Base-by-base conservation (phyloP, 306 rosid species). In the Cicer chorassanicum region DNA sequence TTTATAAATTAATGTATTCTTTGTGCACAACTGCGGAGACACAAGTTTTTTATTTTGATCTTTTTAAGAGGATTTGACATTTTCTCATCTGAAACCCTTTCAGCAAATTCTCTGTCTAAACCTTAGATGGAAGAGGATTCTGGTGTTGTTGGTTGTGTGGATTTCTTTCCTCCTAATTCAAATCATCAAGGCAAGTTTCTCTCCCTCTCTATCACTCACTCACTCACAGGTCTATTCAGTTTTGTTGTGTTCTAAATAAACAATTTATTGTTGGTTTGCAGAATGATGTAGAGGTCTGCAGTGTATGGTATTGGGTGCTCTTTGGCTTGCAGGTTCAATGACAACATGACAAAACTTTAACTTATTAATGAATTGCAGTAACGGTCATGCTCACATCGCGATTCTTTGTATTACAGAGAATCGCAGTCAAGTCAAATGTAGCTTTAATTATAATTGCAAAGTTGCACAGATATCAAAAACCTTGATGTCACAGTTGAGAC, bases 221-320 rank as follows among this genome's bases (percentile, higher is more conserved):
- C 70, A 9, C 71, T 51, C 48, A 41, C 62, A 67, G 0, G 11
- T 48, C 19, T 43, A 53, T 50, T 55, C 16, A 38, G 21, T 64
- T 55, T 12, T 44, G 12, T 18, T 39, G 13, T 45, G 29, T 39
- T 65, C 38, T n/a, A 4, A 59, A 24, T 9, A 49, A 34, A 19
- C 14, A 15, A n/a, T 72, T 75, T 68, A 13, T 7, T 64, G 13
- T 12, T 77, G 69, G 13, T 70, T 21, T 85, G 82, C 94, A 91
- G 98, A 93, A 88, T 86, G 75, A 77, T 78, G 75, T 65, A 2
- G 66, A 77, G 73, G 80, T 67, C 21, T 89, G 98, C 79, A 68
- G 96, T 82, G 18, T 41, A 50, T 89, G 86, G 96, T 91, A 91
- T 65, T 91, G 98, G 98, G 85, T 85, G 59, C 82, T 93, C 65